A percentile compares a stretch with the other conserved stretches of the same genome.
These are phyloP conservation scores for Blastobotrys capitulatus DNA, from an alignment of 1,139 yeast species.

Conservation along the genomic window DNA sequence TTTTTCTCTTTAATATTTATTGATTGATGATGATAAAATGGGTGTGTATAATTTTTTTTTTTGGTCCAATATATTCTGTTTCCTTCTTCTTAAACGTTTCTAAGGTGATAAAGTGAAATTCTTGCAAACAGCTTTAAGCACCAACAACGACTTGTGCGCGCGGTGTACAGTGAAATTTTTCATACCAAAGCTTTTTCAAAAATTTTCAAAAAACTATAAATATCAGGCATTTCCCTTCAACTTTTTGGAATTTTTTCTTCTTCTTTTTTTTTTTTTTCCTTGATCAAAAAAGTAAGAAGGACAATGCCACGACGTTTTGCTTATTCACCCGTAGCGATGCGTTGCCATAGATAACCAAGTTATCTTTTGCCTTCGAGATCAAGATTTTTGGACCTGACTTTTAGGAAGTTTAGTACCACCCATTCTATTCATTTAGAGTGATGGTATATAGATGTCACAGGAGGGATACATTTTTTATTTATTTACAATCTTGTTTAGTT, in stretches of 20 bases:
- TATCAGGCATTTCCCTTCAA: neutral
- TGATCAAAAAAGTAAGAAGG: slow-evolving; percentile 34
- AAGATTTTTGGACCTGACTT: slow-evolving; percentile 30
- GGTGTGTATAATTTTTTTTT: no score
- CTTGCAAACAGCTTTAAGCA: no score
- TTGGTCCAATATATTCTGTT: no score
- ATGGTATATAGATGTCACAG: slow-evolving; percentile 36
- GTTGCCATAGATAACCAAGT: slow-evolving; percentile 35
- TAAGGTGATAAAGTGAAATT: no score
- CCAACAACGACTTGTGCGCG: neutral
- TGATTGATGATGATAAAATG: no score
- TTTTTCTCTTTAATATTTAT: no score
- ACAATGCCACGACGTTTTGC: slow-evolving; percentile 36
- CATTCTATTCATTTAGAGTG: slow-evolving; percentile 31
- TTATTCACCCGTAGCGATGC: slow-evolving; percentile 25
- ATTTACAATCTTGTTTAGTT: slow-evolving; percentile 51
- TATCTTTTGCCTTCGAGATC: slow-evolving; percentile 32
- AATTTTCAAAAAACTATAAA: slow-evolving; percentile 5
- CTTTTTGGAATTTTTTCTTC: slow-evolving; percentile 10
- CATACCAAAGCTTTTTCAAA: neutral
- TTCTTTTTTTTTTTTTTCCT: slow-evolving; percentile 30
- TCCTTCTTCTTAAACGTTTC: no score
- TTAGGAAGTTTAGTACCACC: slow-evolving; percentile 37
- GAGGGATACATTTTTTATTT: slow-evolving; percentile 31
- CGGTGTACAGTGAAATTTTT: no score